Base-by-base conservation (phyloP, 306 rosid genomes). In the Dicorynia guianensis region DNA sequence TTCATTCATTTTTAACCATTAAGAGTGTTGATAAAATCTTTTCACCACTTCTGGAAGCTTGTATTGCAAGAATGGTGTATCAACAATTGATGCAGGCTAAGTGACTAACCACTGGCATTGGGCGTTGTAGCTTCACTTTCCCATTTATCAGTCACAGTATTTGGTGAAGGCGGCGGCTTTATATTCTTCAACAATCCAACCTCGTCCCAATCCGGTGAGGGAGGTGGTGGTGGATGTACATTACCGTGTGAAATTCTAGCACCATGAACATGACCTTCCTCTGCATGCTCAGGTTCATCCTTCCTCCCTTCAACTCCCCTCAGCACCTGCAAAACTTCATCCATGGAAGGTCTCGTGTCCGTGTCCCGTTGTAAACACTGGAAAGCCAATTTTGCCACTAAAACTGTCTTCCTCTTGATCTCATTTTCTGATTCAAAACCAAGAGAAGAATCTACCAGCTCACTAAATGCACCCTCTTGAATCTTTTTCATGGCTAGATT, bases 301-400 rank as follows among this genome's bases (percentile, higher is more conserved):
- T 59, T 60, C 35, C 78, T 50, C 42, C 64, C 53, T 42, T 69
- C 68, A 18, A 84, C 84, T 2, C 30, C 63, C 76, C 58, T 76
- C 54, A 84, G 74, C 6, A 49, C 72, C 44, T 75, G 76, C 62
- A 81, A 49, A 1, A 82, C 83, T 64, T 81, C 88, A 19, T 65
- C 77, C 88, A 87, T 87, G 44, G 83, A 55, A 39, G 91, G 88
- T 63, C 91, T 81, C 71, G 72, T 61, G 13, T 84, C 82, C 83
- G 76, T 79, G 74, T 84, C 86, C 74, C 72, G 79, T 67, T 81
- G 88, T 65, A 87, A 47, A 58, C 91, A 87, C 11, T 7, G 85
- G 60, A 84, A 81, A 40, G 88, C 91, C 77, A 87, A 78, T 25
- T 25, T 2, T 25, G 30, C 30, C 30, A 25, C 30, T 25, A 2